Percentiles rank a stretch among this genome's conserved stretches.
phyloP scores from a whole-genome alignment of 345 rosid species.

The Pistacia atlantica region DNA sequence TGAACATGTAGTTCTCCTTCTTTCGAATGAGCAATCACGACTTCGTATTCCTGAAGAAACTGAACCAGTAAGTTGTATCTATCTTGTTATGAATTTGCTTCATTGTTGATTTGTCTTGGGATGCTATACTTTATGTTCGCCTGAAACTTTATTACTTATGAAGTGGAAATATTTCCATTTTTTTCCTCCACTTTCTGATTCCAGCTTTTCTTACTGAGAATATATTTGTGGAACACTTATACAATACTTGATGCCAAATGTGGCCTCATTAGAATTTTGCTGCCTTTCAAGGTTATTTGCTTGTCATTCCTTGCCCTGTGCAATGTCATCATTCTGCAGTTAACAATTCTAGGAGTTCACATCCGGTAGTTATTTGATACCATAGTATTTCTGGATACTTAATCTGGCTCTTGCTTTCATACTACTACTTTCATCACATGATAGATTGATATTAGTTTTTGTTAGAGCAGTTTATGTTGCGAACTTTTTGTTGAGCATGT shows the following conservation, averaged over 20 bases:
- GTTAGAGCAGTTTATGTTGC: neutral
- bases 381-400: too few species aligned
- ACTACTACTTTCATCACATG: neutral
- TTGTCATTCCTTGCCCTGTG: too few species aligned
- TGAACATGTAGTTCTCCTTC: constrained; percentile 91
- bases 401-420: too few species aligned
- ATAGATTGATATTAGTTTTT: neutral
- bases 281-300: too few species aligned
- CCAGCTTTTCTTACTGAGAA: neutral
- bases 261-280: too few species aligned
- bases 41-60: constrained; percentile 62
- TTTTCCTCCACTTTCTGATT: neutral
- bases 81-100: neutral
- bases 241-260: too few species aligned
- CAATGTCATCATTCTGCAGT: too few species aligned
- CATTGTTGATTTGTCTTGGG: neutral
- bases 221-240: too few species aligned
- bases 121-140: neutral
- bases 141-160: neutral
- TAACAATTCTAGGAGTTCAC: too few species aligned
- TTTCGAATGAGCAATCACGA: constrained; percentile 89
- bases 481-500: too few species aligned
- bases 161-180: neutral
- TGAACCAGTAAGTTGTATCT: constrained; percentile 68
- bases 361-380: too few species aligned